These are phyloP conservation scores for Artemisia tridentata DNA, from an alignment of 129 eudicot genomes.

Conservation along the genomic window DNA sequence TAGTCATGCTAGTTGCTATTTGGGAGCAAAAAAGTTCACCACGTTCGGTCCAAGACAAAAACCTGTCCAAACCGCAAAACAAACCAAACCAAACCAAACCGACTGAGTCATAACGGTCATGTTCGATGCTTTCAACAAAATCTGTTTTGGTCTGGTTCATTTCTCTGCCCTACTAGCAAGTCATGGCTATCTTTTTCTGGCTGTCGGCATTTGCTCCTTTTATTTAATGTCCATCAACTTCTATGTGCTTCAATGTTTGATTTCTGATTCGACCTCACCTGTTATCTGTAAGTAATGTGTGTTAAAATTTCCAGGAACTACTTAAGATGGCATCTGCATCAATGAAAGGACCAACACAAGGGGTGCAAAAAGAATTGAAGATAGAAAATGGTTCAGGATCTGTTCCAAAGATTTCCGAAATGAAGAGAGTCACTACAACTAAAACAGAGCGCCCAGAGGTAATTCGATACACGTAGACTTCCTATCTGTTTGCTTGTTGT, in stretches of 20 bases:
- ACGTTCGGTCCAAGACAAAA: too few relatives aligned
- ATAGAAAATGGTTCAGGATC: slow-evolving; percentile 29
- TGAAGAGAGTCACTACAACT: slow-evolving; percentile 38
- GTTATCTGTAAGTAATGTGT: slow-evolving; percentile 4
- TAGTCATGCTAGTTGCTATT: too few relatives aligned
- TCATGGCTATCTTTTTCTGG: too few relatives aligned
- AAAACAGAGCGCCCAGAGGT: slow-evolving; percentile 51
- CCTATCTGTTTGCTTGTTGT: neutral
- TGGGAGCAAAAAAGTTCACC: too few relatives aligned
- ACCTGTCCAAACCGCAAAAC: too few relatives aligned
- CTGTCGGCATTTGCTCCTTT: neutral
- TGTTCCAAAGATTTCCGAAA: slow-evolving; percentile 46
- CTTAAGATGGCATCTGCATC: slow-evolving; percentile 66
- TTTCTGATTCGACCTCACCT: slow-evolving; percentile 7
- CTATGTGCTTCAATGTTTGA: neutral
- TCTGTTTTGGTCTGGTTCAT: too few relatives aligned
- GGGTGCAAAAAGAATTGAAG: slow-evolving; percentile 40
- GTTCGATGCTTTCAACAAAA: too few relatives aligned
- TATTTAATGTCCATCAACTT: neutral
- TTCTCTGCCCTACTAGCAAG: too few relatives aligned
- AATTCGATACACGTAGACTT: slow-evolving; percentile 2
- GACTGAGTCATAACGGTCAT: too few relatives aligned
- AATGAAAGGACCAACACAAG: slow-evolving; percentile 34
- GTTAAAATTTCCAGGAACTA: slow-evolving; percentile 49
- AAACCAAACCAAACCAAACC: too few relatives aligned